Conservation (phyloP, 495 filamentous ascomycete species). For the Xylaria castorea region DNA sequence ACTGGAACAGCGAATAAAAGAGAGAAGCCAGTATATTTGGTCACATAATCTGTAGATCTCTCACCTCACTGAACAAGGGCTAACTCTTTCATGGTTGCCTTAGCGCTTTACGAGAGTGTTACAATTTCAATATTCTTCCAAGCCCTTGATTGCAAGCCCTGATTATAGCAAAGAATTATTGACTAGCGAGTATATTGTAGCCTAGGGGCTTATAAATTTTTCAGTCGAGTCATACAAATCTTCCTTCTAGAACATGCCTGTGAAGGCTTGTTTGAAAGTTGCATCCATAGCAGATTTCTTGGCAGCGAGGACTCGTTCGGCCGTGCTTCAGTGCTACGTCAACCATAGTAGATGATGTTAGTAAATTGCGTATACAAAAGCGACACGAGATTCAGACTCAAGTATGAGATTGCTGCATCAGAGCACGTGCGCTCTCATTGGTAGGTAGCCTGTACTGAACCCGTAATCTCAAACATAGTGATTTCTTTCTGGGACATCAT, state of each 20-base stretch:
- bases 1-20: background rate
- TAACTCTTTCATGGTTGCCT: too few relatives aligned
- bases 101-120: too few relatives aligned
- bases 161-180: background rate
- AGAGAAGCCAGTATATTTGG: background rate
- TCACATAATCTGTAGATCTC: too few relatives aligned
- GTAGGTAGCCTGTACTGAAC: background rate
- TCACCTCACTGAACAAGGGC: too few relatives aligned
- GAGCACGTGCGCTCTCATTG: background rate
- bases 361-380: background rate
- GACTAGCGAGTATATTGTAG: background rate
- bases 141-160: too few relatives aligned
- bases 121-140: too few relatives aligned
- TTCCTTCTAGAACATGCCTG: background rate
- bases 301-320: background rate
- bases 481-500: conserved; percentile 2
- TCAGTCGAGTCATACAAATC: background rate
- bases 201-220: background rate
- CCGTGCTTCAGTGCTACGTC: background rate
- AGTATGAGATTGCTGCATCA: background rate
- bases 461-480: background rate
- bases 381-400: background rate
- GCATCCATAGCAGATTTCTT: background rate
- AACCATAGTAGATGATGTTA: background rate
- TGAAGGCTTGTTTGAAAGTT: background rate